Conservation (phyloP, 1,284 basidiomycete species). For the Flammula alnicola region DNA sequence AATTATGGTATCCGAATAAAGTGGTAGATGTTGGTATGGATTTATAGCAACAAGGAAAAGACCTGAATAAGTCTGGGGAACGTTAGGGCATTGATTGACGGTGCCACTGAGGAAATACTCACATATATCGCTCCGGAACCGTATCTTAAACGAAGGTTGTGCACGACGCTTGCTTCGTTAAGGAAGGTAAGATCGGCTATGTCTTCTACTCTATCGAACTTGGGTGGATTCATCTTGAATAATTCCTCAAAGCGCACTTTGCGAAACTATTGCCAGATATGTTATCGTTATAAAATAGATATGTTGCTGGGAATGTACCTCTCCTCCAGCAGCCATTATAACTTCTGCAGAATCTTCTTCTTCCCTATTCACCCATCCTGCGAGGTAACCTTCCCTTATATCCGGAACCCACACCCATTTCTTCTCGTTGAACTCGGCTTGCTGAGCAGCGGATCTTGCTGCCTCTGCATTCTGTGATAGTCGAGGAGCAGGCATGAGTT, state of each 20-base stretch:
- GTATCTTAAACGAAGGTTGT: constrained; percentile 93
- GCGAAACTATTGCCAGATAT: constrained; percentile 68
- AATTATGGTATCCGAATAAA: constrained; percentile 92
- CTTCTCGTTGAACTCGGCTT: constrained; percentile 97
- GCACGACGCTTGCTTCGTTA: constrained; percentile 98
- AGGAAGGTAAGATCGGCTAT: constrained; percentile 98
- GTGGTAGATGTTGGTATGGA: constrained; percentile 91
- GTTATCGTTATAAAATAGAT: no score
- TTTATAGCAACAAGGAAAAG: constrained; percentile 98
- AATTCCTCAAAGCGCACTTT: constrained; percentile 77
- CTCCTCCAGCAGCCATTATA: constrained; percentile 80
- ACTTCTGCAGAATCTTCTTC: constrained; percentile 80
- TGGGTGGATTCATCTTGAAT: constrained; percentile 97
- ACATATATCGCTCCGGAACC: constrained; percentile 95
- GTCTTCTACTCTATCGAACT: constrained; percentile 97
- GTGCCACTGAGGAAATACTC: constrained; percentile 41
- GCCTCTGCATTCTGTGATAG: constrained; percentile 71
- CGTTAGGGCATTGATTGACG: neutral
- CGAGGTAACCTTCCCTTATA: constrained; percentile 86
- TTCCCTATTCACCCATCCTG: constrained; percentile 89
- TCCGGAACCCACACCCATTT: constrained; percentile 98
- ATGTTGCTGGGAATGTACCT: constrained; percentile 51
- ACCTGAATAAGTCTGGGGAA: constrained; percentile 86
- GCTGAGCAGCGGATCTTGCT: constrained; percentile 81
- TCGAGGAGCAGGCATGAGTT: constrained; percentile 37